A percentile compares a stretch with the other conserved stretches of the same genome.
Conservation (phyloP, 106 monocot species). For the Iris macrosiphon region DNA sequence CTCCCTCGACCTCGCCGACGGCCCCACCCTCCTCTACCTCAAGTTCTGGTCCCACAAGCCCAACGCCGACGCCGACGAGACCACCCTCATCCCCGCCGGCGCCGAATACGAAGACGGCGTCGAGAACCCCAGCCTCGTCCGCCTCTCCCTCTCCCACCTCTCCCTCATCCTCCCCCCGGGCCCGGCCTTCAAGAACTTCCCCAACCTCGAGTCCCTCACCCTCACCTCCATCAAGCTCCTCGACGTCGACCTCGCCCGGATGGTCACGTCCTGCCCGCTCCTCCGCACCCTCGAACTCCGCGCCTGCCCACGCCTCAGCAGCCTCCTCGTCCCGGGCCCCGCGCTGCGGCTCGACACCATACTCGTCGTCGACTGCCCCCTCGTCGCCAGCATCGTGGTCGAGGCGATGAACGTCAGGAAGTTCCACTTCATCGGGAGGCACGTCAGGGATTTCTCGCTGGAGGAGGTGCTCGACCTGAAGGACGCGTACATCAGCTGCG, state of each 20-base stretch:
- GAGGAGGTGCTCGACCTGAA: slow-evolving; percentile 5
- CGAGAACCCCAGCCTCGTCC: no score
- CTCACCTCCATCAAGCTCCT: slow-evolving; percentile 11
- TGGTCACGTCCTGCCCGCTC: slow-evolving; percentile 18
- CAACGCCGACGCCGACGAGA: not conserved
- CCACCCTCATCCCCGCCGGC: slow-evolving; percentile 11
- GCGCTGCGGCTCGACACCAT: slow-evolving; percentile 13
- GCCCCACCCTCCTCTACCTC: not conserved
- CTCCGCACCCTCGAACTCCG: slow-evolving; percentile 22
- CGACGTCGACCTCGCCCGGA: slow-evolving; percentile 21
- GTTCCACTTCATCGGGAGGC: slow-evolving; percentile 30
- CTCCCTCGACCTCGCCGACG: not conserved
- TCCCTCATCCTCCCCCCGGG: slow-evolving; percentile 4
- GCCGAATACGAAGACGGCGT: no score
- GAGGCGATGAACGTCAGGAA: slow-evolving; percentile 12
- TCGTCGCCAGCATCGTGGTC: slow-evolving; percentile 10
- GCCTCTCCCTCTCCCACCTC: slow-evolving; percentile 18
- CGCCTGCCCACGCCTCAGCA: slow-evolving; percentile 19
- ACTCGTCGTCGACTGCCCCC: slow-evolving; percentile 27
- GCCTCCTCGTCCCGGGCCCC: slow-evolving; percentile 7
- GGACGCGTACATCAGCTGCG: slow-evolving; percentile 28
- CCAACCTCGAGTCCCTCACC: slow-evolving; percentile 15
- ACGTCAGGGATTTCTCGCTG: slow-evolving; percentile 8
- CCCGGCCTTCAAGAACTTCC: not conserved
- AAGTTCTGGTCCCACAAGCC: not conserved